These are phyloP conservation scores for Drechslerella stenobrocha DNA, from an alignment of 2,329 filamentous ascomycete genomes.

Conservation along the genomic window DNA sequence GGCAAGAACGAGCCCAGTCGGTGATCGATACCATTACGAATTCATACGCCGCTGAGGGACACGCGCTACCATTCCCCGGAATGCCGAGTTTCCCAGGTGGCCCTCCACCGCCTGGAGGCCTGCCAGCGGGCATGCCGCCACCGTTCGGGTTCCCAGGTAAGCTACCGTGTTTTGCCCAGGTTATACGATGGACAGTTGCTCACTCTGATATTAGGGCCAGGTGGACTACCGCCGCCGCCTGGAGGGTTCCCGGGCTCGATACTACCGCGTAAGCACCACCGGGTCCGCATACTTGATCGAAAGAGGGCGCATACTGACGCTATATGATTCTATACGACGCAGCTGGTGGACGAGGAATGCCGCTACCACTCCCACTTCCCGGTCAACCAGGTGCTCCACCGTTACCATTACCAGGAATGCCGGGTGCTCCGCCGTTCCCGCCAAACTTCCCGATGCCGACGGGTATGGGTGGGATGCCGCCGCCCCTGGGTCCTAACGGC, in stretches of 20 bases:
- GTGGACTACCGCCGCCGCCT: conserved; percentile 42
- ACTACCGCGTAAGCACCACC: conserved; percentile 51
- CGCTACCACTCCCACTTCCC: conserved; percentile 42
- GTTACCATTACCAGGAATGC: conserved; percentile 41
- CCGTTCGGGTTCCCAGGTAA: conserved; percentile 68
- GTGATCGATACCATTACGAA: conserved; percentile 98
- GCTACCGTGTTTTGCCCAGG: conserved; percentile 38
- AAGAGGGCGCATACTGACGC: not conserved
- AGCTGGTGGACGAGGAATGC: conserved; percentile 48
- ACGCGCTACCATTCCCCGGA: conserved; percentile 64
- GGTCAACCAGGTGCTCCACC: conserved; percentile 40
- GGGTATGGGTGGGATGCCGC: conserved; percentile 20
- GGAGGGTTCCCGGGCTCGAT: conserved; percentile 53
- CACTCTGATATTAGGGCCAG: conserved; percentile 11
- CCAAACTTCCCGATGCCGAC: conserved; percentile 58
- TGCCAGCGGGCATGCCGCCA: conserved; percentile 56
- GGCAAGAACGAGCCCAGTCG: conserved; percentile 95
- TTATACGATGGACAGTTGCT: conserved; percentile 8
- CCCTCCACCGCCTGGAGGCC: conserved; percentile 57
- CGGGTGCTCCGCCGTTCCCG: conserved; percentile 53
- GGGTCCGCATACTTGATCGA: not conserved
- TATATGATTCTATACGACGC: conserved; percentile 1
- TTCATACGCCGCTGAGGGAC: conserved; percentile 91
- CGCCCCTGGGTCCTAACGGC: conserved; percentile 40
- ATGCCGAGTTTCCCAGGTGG: conserved; percentile 77